Conservation (phyloP, 495 filamentous ascomycete genomes). For the Annulohypoxylon nitens region DNA sequence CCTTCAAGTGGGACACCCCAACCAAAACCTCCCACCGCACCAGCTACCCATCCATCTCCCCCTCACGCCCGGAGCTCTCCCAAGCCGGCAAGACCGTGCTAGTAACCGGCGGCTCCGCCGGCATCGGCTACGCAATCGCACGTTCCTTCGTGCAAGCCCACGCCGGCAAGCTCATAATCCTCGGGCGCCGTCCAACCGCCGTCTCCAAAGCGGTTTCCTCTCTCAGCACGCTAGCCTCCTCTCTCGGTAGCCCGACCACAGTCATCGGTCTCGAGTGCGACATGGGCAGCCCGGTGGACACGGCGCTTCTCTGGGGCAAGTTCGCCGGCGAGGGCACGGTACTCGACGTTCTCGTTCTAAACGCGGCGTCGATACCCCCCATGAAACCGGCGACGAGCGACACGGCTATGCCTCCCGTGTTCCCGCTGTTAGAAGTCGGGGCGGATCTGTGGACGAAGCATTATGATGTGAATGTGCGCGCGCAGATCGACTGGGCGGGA, state of each 20-base stretch:
- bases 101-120: constrained; percentile 60
- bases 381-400: constrained; percentile 42
- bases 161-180: constrained; percentile 46
- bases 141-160: constrained; percentile 51
- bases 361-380: constrained; percentile 45
- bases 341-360: constrained; percentile 60
- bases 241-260: constrained; percentile 20
- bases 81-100: constrained; percentile 61
- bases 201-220: constrained; percentile 26
- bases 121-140: constrained; percentile 55
- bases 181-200: constrained; percentile 44
- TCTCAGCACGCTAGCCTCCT: constrained; percentile 3
- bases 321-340: constrained; percentile 47
- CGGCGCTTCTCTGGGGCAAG: constrained; percentile 52
- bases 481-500: constrained; percentile 53
- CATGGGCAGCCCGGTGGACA: constrained; percentile 33
- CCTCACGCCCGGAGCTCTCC: constrained; percentile 59
- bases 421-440: constrained; percentile 50
- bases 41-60: constrained; percentile 57
- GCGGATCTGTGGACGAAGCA: constrained; percentile 47
- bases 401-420: constrained; percentile 18
- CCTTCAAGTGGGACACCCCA: not conserved
- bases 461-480: constrained; percentile 54
- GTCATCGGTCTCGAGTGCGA: constrained; percentile 49
- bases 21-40: constrained; percentile 50